phyloP scores from a whole-genome alignment of 2,329 filamentous ascomycete genomes.

The Sporothrix humicola region DNA sequence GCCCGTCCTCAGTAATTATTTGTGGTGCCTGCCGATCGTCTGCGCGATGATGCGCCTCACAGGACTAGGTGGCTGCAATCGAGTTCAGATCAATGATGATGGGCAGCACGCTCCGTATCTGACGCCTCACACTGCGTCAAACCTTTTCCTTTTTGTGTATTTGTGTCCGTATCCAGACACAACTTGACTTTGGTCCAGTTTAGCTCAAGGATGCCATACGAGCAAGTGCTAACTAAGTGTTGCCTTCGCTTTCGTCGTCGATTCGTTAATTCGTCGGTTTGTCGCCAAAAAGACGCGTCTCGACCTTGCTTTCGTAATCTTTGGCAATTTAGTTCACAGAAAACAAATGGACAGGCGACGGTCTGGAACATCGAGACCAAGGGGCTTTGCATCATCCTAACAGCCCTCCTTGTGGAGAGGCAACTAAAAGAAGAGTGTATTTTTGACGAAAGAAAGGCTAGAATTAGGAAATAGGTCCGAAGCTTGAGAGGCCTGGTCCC shows the following conservation, averaged over 20 bases:
- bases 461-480: conserved; percentile 20
- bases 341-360: background rate
- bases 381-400: background rate
- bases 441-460: background rate
- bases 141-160: background rate
- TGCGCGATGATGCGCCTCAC: background rate
- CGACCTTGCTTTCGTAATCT: too few species aligned
- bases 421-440: background rate
- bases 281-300: background rate
- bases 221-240: background rate
- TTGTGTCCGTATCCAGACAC: conserved; percentile 3
- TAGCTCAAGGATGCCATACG: background rate
- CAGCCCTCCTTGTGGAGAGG: conserved; percentile 1
- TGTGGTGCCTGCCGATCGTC: background rate
- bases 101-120: background rate
- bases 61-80: background rate
- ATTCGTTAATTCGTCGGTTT: background rate
- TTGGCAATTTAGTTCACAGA: background rate
- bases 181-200: background rate
- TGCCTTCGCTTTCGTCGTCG: background rate
- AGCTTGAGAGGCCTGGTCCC: background rate
- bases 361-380: conserved; percentile 3
- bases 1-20: background rate
- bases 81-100: background rate
- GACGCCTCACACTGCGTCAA: too few species aligned